Conservation (phyloP, 164 flowering plant species). For the Chloranthus sessilifolius region DNA sequence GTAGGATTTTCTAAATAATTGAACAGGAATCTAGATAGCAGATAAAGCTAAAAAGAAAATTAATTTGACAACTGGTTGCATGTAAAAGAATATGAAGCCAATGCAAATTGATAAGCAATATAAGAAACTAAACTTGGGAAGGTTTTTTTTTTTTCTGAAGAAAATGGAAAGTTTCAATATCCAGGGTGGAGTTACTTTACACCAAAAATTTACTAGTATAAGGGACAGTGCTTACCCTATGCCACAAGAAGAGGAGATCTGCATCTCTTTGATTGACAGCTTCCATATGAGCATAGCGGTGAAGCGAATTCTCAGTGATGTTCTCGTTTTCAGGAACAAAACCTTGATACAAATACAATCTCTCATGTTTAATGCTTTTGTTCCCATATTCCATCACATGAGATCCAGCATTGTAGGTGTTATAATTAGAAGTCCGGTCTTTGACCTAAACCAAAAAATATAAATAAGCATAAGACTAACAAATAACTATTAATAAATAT, state of each 20-base stretch:
- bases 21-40: no score
- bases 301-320: slow-evolving; percentile 32
- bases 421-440: slow-evolving; percentile 62
- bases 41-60: no score
- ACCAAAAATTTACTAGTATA: no score
- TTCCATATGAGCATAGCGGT: slow-evolving; percentile 23
- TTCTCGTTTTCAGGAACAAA: slow-evolving; percentile 61
- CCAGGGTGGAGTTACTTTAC: no score
- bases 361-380: slow-evolving; percentile 55
- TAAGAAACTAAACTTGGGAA: no score
- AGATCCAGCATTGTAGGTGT: slow-evolving; percentile 71
- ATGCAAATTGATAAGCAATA: no score
- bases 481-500: not conserved
- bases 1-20: no score
- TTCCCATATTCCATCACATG: slow-evolving; percentile 96
- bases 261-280: slow-evolving; percentile 93
- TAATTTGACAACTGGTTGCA: no score
- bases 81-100: no score
- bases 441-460: slow-evolving; percentile 45
- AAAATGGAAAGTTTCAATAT: no score
- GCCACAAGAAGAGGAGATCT: slow-evolving; percentile 75
- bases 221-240: slow-evolving; percentile 36
- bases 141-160: no score
- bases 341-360: slow-evolving; percentile 75
- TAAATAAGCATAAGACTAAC: not conserved